Evolutionary conservation across 2,329 filamentous ascomycete genomes (phyloP).

Genomic region (Ceratocystis eucalypticola): DNA sequence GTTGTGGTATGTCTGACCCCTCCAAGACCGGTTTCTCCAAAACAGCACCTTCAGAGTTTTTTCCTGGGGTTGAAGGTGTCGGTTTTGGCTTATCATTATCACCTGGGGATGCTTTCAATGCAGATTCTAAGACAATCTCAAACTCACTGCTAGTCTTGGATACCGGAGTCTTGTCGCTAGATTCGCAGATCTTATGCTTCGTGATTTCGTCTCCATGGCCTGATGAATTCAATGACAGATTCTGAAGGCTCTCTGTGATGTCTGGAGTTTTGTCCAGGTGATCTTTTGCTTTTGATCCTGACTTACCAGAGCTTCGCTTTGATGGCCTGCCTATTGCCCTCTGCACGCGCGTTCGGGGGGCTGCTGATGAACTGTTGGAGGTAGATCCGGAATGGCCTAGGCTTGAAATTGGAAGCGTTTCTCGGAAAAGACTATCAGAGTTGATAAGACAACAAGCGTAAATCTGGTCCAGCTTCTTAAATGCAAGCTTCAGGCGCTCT

Average conservation of each 20-base stretch:
- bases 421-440: conserved; percentile 42
- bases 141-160: neutral
- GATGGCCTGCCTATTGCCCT: neutral
- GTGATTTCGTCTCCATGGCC: neutral
- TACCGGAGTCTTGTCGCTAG: neutral
- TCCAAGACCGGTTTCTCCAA: neutral
- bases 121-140: neutral
- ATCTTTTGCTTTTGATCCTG: neutral
- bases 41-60: neutral
- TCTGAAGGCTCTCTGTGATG: conserved; percentile 2
- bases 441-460: conserved; percentile 57
- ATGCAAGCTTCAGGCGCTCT: conserved; percentile 53
- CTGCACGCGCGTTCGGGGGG: conserved; percentile 10
- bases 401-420: conserved; percentile 10
- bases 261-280: neutral
- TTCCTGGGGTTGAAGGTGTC: neutral
- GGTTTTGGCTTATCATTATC: neutral
- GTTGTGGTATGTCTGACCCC: neutral
- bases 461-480: conserved; percentile 57
- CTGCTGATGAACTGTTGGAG: neutral
- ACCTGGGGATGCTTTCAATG: neutral
- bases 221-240: conserved; percentile 6
- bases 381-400: neutral
- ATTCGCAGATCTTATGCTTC: neutral
- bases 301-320: neutral